Base-by-base conservation (phyloP, 2,329 filamentous ascomycete genomes). In the Knoxdaviesia proteae region DNA sequence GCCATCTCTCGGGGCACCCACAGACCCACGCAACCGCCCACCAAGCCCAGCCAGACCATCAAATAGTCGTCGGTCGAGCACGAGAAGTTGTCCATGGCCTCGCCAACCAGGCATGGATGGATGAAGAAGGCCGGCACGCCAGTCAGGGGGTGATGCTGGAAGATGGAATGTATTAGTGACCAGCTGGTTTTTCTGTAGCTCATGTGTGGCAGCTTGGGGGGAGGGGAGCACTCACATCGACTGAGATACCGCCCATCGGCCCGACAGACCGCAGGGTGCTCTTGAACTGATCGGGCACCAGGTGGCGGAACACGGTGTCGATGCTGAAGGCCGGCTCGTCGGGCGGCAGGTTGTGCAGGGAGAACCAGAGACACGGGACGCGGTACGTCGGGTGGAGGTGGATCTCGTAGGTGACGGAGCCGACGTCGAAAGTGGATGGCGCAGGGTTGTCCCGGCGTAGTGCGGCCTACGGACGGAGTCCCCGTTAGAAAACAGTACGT, bases 21-120 rank as follows among this genome's bases (percentile, higher is more conserved):
- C 49, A 96, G 65, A 45, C 84, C 82, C 36, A 94, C 80, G 50
- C 75, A 78, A 42, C 74, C 74, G 46, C 87, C 88, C 38, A 93
- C 74, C 45, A 93, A 63, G n/a, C 87, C 87, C 47, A 94, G 67
- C 87, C 88, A 96, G 44, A 84, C 62, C 61, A 84, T 71, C 53
- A 96, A 67, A 63, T 96, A 96, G 51, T 77, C 67, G 52, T 77
- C 59, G 56, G 67, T 63, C 54, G 66, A 58, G 51, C 72, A 76
- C 6, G 45, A 34, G 52, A 84, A 76, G 42, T 63, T 65, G 50
- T 66, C 65, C 70, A 96, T 81, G 42, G 82, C 81, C 49, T 88
- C 80, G 44, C 80, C 81, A 6, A 90, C 82, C 56, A 83, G 74
- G 61, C 90, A 96, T 30, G 90, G 88, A 61, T 98, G 90, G 51